Conservation (phyloP, 495 filamentous ascomycete genomes). For the Hypoxylon crocopeplum region DNA sequence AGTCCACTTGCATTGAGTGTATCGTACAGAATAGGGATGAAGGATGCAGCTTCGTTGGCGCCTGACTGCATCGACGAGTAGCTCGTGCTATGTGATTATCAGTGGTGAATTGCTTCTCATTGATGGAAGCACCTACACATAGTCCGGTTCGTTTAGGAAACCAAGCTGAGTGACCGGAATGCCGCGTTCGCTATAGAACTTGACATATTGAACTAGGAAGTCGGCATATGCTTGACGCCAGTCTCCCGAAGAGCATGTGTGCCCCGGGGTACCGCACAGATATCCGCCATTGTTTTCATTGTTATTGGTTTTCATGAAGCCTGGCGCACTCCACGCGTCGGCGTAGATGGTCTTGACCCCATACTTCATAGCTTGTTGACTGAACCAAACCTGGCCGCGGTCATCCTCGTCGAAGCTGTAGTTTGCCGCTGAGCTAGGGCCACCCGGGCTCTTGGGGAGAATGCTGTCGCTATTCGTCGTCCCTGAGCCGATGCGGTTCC, state of each 20-base stretch:
- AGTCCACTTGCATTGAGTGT: conserved; percentile 49
- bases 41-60: conserved; percentile 55
- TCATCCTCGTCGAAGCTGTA: conserved; percentile 58
- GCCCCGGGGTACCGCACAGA: conserved; percentile 57
- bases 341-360: conserved; percentile 57
- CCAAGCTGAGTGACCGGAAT: conserved; percentile 58
- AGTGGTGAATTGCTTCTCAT: not conserved
- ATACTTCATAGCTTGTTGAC: conserved; percentile 52
- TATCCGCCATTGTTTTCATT: conserved; percentile 56
- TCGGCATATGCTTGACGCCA: conserved; percentile 64
- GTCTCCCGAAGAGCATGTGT: conserved; percentile 55
- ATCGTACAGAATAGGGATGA: conserved; percentile 54
- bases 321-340: conserved; percentile 63
- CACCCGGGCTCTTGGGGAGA: conserved; percentile 49
- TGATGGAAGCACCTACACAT: conserved; percentile 31
- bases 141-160: conserved; percentile 65
- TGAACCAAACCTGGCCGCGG: conserved; percentile 57
- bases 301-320: conserved; percentile 64
- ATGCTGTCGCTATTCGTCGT: conserved; percentile 44
- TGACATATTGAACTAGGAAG: conserved; percentile 60
- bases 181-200: conserved; percentile 54
- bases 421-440: conserved; percentile 41
- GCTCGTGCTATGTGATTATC: conserved; percentile 27
- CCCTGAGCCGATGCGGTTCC: conserved; percentile 58
- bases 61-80: conserved; percentile 55